These are phyloP conservation scores for Jatropha curcas DNA, from an alignment of 345 rosid species.

Conservation along the genomic window DNA sequence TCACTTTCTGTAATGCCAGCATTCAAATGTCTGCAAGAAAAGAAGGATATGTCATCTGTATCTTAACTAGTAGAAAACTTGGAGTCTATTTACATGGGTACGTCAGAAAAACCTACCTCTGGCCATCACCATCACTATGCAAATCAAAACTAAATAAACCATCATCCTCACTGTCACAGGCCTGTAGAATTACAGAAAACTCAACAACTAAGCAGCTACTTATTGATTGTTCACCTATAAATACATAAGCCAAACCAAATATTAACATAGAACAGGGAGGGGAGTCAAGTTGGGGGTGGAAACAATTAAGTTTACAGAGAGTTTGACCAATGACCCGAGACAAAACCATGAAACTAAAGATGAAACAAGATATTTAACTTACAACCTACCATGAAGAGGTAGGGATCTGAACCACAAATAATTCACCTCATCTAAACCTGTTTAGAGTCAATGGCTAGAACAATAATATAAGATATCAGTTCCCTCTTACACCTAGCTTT, in stretches of 20 bases:
- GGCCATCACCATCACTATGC: slow-evolving; percentile 85
- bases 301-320: not conserved
- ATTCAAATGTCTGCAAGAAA: slow-evolving; percentile 65
- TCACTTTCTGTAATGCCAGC: slow-evolving; percentile 47
- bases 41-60: slow-evolving; percentile 12
- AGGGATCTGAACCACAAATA: not conserved
- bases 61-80: slow-evolving; percentile 16
- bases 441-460: not conserved
- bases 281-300: not conserved
- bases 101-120: slow-evolving; percentile 45
- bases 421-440: not conserved
- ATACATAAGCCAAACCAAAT: not conserved
- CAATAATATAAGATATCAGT: not conserved
- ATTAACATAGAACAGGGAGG: not conserved
- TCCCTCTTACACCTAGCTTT: not conserved
- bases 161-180: slow-evolving; percentile 78
- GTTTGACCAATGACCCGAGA: not conserved
- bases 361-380: not conserved
- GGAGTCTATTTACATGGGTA: slow-evolving; percentile 3
- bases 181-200: slow-evolving; percentile 47
- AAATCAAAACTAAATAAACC: slow-evolving; percentile 81
- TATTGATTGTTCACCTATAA: not conserved
- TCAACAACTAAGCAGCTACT: not conserved
- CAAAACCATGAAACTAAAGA: not conserved
- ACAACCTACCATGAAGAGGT: not conserved